Evolutionary conservation across 306 rosid species (phyloP), one percentile per base, ranked within the genome.

Genomic region (Canavalia gladiata): DNA sequence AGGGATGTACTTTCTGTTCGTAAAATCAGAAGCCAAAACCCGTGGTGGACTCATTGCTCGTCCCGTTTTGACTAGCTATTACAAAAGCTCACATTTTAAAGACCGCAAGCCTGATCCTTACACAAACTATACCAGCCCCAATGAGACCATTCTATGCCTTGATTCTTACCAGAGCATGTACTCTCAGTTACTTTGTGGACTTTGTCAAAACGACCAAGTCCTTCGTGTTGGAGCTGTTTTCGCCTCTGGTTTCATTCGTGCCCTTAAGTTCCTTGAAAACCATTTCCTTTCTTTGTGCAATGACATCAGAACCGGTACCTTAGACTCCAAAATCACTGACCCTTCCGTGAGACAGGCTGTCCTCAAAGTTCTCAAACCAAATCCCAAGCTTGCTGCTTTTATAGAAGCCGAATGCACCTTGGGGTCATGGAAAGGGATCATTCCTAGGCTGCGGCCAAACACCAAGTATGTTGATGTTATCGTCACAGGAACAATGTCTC

Each of bases 161-260:
- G 39, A 68, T 39, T 68, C 55, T 45, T 68, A 8, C 73, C 73
- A 68, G 45, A 68, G 73, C 73, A 68, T 68, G 73, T 68, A 68
- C 25, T 68, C 73, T 45, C 73, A 68, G 9, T 28, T 68, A 39
- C 73, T 68, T 2, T 68, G 73, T 28, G 73, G 73, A 4, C 72
- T 66, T 42, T 66, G n/a, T 7, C 73, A 43, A 45, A 68, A 43
- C 25, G 39, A 68, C 0, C 0, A 68, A 43, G 73, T 68, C 29
- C 73, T 68, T 29, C 55, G 55, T 6, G 73, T 68, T 45, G 73
- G 73, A 9, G 54, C 55, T 0, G 55, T 45, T 13, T 68, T 68
- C 55, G 73, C 73, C 18, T 68, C 73, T 0, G 73, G 73, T 9
- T 68, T 68, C 55, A 28, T 68, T 45, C 55, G 73, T 28, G 73